phyloP scores from a whole-genome alignment of 495 filamentous ascomycete species.

The Penicillium diatomitis region DNA sequence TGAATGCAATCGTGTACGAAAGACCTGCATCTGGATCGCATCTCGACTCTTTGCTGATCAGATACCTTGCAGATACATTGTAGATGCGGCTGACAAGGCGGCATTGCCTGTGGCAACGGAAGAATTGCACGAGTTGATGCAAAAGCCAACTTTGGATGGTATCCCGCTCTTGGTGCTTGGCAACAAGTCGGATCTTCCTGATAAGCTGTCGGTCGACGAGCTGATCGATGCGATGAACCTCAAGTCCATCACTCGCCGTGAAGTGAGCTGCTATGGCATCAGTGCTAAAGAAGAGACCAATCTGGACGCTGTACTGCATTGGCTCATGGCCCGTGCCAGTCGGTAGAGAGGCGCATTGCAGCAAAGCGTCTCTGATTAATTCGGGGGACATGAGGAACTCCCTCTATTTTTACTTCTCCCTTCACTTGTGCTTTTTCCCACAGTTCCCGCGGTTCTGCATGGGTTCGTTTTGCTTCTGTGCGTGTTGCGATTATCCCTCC shows the following conservation, averaged over 20 bases:
- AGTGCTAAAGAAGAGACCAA: slow-evolving; percentile 98
- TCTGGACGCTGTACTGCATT: slow-evolving; percentile 91
- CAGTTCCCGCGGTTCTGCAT: no score
- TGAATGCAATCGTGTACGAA: slow-evolving; percentile 88
- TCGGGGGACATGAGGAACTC: no score
- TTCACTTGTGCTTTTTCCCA: not conserved
- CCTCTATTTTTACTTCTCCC: not conserved
- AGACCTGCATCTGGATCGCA: not conserved
- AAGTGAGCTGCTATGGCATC: slow-evolving; percentile 98
- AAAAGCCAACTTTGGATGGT: slow-evolving; percentile 73
- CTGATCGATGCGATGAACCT: slow-evolving; percentile 89
- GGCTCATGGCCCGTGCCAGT: slow-evolving; percentile 84
- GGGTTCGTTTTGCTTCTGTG: not conserved
- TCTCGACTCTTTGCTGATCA: no score
- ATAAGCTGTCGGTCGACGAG: slow-evolving; percentile 86
- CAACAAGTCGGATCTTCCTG: slow-evolving; percentile 89
- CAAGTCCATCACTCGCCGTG: slow-evolving; percentile 78
- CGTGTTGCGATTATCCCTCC: not conserved
- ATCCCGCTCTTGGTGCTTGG: slow-evolving; percentile 95
- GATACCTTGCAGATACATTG: slow-evolving; percentile 60
- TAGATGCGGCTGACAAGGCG: slow-evolving; percentile 76
- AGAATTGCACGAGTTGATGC: slow-evolving; percentile 82
- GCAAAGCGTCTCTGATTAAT: no score
- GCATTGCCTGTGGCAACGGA: slow-evolving; percentile 82
- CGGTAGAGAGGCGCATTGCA: slow-evolving; percentile 2